Base-by-base conservation (phyloP, 148 eudicot genomes). In the Oxyria digyna region DNA sequence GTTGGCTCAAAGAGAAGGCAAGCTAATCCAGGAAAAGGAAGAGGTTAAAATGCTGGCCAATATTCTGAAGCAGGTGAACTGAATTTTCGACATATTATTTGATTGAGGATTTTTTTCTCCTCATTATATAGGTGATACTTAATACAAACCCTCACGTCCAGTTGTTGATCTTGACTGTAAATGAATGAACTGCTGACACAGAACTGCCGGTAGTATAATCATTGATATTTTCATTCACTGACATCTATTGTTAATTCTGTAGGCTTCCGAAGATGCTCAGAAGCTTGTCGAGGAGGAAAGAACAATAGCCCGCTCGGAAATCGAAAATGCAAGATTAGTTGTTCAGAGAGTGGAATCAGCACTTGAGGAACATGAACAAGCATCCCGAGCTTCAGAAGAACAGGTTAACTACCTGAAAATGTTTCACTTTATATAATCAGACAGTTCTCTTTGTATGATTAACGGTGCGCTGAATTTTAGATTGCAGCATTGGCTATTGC, bases 211-310 rank as follows among this genome's bases (percentile, higher is more conserved):
- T 24, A 54, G 29, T 21, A 23, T 54, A 54, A 54, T 10, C 32
- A 54, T 2, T 14, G 20, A 15, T 14, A 6, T 2, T 45, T 50
- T 50, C 18, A n/a, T 45, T 23, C 15, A 11, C 48, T 66, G 27
- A 14, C 67, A 15, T 71, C 48, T 74, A 23, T 59, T 59, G 65
- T 59, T 59, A 38, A 59, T 59, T 31, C 35, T 59, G 65, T 27
- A 95, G 99, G 97, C 99, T 59, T 95, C 99, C 42, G 96, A 88
- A 74, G 97, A 95, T 83, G 99, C 99, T 62, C 91, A 95, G 72
- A 91, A 81, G 74, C 93, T 91, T 77, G 99, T 95, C 54, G 99
- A 95, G 73, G 91, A 88, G 82, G 99, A 95, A 83, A 85, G 99
- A 84, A 86, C 96, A 71, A 81, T 81, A 71, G 99, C 99, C 31